A percentile compares a stretch with the other conserved stretches of the same genome.
Evolutionary conservation across 2,329 filamentous ascomycete genomes (phyloP).

Genomic region (Cladobotryum protrusum): DNA sequence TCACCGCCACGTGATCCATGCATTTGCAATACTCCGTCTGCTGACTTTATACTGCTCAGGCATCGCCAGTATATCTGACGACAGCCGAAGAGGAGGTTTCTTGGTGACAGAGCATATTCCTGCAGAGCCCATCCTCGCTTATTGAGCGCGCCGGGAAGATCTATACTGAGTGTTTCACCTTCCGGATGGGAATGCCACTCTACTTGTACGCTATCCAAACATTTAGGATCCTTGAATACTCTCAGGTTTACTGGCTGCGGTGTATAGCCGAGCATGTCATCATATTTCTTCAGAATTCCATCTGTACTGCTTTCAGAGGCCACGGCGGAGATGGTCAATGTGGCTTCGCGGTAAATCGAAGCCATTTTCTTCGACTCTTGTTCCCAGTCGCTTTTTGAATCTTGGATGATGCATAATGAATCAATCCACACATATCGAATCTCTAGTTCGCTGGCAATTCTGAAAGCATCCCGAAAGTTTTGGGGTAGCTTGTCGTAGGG

Average conservation of each 20-base stretch:
- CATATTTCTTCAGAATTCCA: slow-evolving; percentile 1
- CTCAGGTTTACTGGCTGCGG: background rate
- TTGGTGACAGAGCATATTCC: slow-evolving; percentile 6
- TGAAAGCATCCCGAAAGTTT: slow-evolving; percentile 15
- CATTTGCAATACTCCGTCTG: slow-evolving; percentile 1
- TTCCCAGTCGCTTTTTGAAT: slow-evolving; percentile 14
- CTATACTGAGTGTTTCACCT: background rate
- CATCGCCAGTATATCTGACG: slow-evolving; percentile 9
- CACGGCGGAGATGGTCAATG: slow-evolving; percentile 15
- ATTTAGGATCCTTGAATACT: background rate
- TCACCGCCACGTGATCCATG: background rate
- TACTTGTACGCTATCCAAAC: background rate
- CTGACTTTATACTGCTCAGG: background rate
- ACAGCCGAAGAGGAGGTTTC: slow-evolving; percentile 3
- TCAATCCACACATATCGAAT: slow-evolving; percentile 18
- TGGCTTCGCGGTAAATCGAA: slow-evolving; percentile 10
- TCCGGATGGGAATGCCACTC: background rate
- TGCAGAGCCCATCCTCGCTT: slow-evolving; percentile 6
- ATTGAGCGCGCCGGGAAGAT: background rate
- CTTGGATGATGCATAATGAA: slow-evolving; percentile 17
- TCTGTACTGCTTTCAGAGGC: slow-evolving; percentile 1
- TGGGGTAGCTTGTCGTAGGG: slow-evolving; percentile 3
- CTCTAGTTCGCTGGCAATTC: slow-evolving; percentile 11
- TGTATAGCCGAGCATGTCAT: background rate
- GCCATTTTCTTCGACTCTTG: slow-evolving; percentile 12